These are phyloP conservation scores for Hepatocystis sp. DNA, from an alignment of 169 alveolate species.

Conservation along the genomic window DNA sequence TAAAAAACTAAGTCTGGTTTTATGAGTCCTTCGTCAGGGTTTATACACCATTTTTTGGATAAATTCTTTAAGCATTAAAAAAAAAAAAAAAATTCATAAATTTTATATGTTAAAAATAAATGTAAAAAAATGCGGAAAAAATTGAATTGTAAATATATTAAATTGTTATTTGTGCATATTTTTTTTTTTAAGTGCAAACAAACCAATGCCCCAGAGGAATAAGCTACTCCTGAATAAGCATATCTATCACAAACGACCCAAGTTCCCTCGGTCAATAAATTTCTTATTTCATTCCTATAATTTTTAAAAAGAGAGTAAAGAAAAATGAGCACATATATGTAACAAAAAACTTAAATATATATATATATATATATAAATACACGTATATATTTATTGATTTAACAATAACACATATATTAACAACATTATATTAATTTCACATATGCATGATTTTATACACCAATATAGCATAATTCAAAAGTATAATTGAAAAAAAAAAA, in stretches of 20 bases:
- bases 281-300: slow-evolving; percentile 82
- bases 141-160: too few relatives aligned
- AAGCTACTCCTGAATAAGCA: slow-evolving; percentile 96
- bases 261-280: slow-evolving; percentile 85
- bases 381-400: background rate
- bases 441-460: background rate
- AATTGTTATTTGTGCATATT: too few relatives aligned
- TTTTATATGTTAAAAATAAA: too few relatives aligned
- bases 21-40: slow-evolving; percentile 71
- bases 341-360: background rate
- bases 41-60: slow-evolving; percentile 52
- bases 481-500: background rate
- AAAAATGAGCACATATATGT: background rate
- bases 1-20: slow-evolving; percentile 73
- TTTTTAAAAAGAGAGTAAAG: background rate
- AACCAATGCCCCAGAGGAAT: slow-evolving; percentile 94
- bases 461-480: background rate
- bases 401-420: too few relatives aligned
- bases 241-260: slow-evolving; percentile 94
- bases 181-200: background rate
- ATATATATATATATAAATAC: background rate
- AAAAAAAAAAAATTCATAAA: too few relatives aligned
- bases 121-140: too few relatives aligned
- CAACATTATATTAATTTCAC: too few relatives aligned
- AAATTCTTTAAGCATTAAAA: slow-evolving; percentile 50